phyloP scores from a whole-genome alignment of 371 early-diverging fungal species.

The Conidiobolus incongruus region DNA sequence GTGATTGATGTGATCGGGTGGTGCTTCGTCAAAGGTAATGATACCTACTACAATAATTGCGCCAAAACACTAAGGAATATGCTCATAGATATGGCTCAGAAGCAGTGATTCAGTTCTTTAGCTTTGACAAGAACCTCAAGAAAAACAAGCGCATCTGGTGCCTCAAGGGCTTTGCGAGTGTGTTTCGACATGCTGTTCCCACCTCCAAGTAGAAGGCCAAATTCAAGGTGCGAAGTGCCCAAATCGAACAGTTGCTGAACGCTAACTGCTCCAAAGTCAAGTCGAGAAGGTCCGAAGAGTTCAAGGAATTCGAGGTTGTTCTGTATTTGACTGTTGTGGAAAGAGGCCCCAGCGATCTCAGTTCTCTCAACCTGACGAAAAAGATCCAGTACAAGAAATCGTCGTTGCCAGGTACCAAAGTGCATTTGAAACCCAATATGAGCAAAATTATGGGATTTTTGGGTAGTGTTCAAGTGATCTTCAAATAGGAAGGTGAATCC shows the following conservation, averaged over 20 bases:
- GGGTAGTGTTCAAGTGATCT: conserved; percentile 63
- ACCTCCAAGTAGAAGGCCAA: conserved; percentile 96
- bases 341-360: conserved; percentile 19
- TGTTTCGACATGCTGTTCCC: conserved; percentile 87
- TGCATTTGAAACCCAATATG: conserved; percentile 69
- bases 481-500: conserved; percentile 96
- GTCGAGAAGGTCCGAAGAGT: conserved; percentile 43
- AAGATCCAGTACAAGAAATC: conserved; percentile 56
- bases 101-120: conserved; percentile 23
- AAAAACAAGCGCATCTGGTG: no score
- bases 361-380: conserved; percentile 25
- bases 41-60: conserved; percentile 78
- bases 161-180: conserved; percentile 77
- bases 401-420: conserved; percentile 71
- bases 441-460: conserved; percentile 28
- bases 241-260: conserved; percentile 41
- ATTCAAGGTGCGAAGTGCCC: conserved; percentile 31
- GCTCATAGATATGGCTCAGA: conserved; percentile 29
- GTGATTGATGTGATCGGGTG: conserved; percentile 99
- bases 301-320: conserved; percentile 37
- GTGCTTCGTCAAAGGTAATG: conserved; percentile 97
- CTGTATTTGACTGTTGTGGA: conserved; percentile 39
- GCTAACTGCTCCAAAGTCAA: conserved; percentile 55
- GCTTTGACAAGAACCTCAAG: conserved; percentile 30
- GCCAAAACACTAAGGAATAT: conserved; percentile 44